phyloP scores from a whole-genome alignment of 805 yeast genomes.

The Brettanomyces naardenensis region DNA sequence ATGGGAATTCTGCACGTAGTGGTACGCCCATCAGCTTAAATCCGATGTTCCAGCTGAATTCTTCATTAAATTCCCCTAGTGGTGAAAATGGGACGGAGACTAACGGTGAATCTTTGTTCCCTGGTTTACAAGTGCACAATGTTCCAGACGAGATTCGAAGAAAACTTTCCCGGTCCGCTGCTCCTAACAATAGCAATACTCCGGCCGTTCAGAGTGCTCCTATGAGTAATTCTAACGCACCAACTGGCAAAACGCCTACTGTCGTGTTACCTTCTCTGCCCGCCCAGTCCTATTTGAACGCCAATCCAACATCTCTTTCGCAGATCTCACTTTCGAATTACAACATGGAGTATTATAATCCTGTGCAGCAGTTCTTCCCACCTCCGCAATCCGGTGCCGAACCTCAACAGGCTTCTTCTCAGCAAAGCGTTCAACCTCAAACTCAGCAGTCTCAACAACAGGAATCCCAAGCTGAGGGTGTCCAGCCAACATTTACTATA shows the following conservation, averaged over 20 bases:
- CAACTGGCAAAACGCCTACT: not conserved
- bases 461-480: not conserved
- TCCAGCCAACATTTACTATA: slow-evolving; percentile 10
- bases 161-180: not conserved
- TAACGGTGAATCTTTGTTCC: not conserved
- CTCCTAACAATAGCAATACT: not conserved
- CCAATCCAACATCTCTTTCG: slow-evolving; percentile 7
- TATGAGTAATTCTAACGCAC: not conserved
- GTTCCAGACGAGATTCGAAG: slow-evolving; percentile 7
- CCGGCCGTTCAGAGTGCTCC: not conserved
- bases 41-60: not conserved
- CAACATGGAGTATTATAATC: slow-evolving; percentile 18
- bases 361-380: slow-evolving; percentile 16
- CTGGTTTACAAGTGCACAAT: slow-evolving; percentile 13
- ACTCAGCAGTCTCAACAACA: not conserved
- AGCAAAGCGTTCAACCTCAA: too few relatives aligned
- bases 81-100: not conserved
- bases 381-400: too few relatives aligned
- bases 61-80: not conserved
- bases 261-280: not conserved
- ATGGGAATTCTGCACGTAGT: not conserved
- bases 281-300: not conserved
- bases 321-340: slow-evolving; percentile 7
- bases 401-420: too few relatives aligned
- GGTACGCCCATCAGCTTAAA: not conserved